Conservation (phyloP, 192 early-diverging fungal genomes). For the Thoreauomyces humboldtii region DNA sequence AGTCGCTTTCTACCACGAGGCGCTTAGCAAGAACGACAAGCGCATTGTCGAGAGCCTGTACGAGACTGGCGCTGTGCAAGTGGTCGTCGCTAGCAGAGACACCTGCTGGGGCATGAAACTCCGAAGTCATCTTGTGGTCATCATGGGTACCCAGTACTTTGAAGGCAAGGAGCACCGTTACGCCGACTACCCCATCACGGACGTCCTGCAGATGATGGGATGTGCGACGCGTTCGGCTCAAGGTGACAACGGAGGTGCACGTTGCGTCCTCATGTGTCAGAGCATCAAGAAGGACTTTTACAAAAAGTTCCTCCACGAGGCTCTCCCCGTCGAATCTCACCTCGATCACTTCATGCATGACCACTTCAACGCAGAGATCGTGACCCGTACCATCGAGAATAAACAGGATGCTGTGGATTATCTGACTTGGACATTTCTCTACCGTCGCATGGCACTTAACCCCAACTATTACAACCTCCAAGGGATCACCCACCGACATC, state of each 20-base stretch:
- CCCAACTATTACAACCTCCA: slow-evolving; percentile 90
- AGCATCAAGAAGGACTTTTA: slow-evolving; percentile 94
- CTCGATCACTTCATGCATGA: slow-evolving; percentile 94
- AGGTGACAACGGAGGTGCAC: slow-evolving; percentile 57
- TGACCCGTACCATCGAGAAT: slow-evolving; percentile 90
- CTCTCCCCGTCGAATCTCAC: slow-evolving; percentile 92
- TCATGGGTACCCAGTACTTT: slow-evolving; percentile 97
- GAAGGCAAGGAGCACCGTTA: slow-evolving; percentile 94
- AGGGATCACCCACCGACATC: slow-evolving; percentile 80
- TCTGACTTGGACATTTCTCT: slow-evolving; percentile 97
- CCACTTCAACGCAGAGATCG: slow-evolving; percentile 96
- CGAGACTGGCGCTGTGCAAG: slow-evolving; percentile 73
- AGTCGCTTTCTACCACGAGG: slow-evolving; percentile 92
- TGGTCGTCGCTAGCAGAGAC: slow-evolving; percentile 86
- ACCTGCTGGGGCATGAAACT: slow-evolving; percentile 91
- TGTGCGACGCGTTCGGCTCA: slow-evolving; percentile 69
- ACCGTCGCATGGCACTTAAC: slow-evolving; percentile 93
- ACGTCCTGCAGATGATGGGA: slow-evolving; percentile 99
- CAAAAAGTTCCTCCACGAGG: slow-evolving; percentile 96
- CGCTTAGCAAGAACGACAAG: slow-evolving; percentile 71
- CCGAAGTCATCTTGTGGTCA: slow-evolving; percentile 77
- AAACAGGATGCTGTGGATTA: slow-evolving; percentile 99
- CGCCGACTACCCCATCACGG: slow-evolving; percentile 91
- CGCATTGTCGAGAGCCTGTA: slow-evolving; percentile 73
- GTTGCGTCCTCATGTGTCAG: slow-evolving; percentile 93